phyloP scores from a whole-genome alignment of 805 yeast genomes.

The Starmera caribaea region DNA sequence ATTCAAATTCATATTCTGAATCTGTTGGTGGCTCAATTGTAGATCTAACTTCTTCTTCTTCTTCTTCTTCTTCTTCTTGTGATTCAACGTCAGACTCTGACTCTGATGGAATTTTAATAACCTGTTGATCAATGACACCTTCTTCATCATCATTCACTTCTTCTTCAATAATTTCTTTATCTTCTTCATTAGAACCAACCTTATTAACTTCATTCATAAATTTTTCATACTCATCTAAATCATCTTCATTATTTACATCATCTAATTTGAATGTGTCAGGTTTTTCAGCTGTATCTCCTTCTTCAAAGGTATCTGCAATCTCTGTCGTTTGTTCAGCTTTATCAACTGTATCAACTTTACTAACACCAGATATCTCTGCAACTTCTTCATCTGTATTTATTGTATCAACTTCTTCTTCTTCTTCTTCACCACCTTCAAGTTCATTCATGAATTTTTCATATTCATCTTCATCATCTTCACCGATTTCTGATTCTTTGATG shows the following conservation, averaged over 20 bases:
- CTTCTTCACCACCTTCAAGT: not conserved
- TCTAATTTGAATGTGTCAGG: not conserved
- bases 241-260: not conserved
- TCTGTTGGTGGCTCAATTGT: conserved; percentile 1
- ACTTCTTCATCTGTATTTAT: not conserved
- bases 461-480: conserved; percentile 1
- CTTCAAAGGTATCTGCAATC: too few relatives aligned
- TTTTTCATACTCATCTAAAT: not conserved
- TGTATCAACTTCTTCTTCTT: not conserved
- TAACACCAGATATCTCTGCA: too few relatives aligned
- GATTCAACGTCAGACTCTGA: conserved; percentile 12
- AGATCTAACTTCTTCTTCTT: conserved; percentile 1
- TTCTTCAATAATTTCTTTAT: not conserved
- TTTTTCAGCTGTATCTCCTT: too few relatives aligned
- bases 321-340: too few relatives aligned
- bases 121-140: not conserved
- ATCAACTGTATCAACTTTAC: too few relatives aligned
- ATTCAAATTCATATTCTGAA: conserved; percentile 29
- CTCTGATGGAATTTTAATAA: not conserved
- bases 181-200: conserved; percentile 1
- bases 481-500: conserved; percentile 5
- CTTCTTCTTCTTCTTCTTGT: conserved; percentile 7
- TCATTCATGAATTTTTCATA: not conserved
- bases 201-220: conserved; percentile 1
- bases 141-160: conserved; percentile 3